A percentile compares a stretch with the other conserved stretches of the same genome.
phyloP scores from a whole-genome alignment of 1,284 basidiomycete genomes.

The Melanopsichium pennsylvanicum region DNA sequence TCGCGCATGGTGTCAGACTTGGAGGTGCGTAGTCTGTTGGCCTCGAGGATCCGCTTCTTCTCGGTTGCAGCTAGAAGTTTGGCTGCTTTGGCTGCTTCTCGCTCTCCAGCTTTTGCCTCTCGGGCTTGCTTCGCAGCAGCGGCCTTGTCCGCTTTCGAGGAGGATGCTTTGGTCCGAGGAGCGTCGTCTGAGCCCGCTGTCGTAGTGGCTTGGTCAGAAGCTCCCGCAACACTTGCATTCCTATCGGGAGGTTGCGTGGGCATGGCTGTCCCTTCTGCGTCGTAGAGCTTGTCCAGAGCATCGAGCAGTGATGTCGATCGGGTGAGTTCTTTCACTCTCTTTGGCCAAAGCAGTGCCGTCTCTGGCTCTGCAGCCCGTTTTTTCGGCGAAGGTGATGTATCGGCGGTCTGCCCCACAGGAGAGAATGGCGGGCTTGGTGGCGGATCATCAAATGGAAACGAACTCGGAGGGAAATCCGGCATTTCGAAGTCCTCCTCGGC shows the following conservation, averaged over 20 bases:
- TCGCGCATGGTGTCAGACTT: slow-evolving; percentile 48
- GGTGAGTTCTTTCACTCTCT: slow-evolving; percentile 2
- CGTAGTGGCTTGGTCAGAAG: too few species aligned
- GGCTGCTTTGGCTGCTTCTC: slow-evolving; percentile 27
- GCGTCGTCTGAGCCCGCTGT: background rate
- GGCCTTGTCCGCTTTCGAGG: background rate
- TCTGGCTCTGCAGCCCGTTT: background rate
- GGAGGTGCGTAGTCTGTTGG: slow-evolving; percentile 35
- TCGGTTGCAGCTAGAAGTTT: slow-evolving; percentile 16
- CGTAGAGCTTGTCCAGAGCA: slow-evolving; percentile 31
- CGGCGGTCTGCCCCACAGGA: background rate
- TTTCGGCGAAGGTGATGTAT: slow-evolving; percentile 9
- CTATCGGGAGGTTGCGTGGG: too few species aligned
- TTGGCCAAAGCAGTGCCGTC: slow-evolving; percentile 2
- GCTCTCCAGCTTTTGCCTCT: slow-evolving; percentile 25
- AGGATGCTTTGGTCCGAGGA: background rate
- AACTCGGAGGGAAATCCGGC: slow-evolving; percentile 14
- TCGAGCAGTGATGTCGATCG: slow-evolving; percentile 25
- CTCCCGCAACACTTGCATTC: too few species aligned
- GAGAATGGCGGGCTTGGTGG: slow-evolving; percentile 23
- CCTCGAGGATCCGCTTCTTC: slow-evolving; percentile 43
- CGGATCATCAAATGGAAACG: slow-evolving; percentile 18
- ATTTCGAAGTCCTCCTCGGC: slow-evolving; percentile 9
- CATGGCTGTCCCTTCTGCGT: background rate
- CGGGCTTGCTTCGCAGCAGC: slow-evolving; percentile 21